A percentile compares a stretch with the other conserved stretches of the same genome.
These are phyloP conservation scores for Lotus japonicus DNA, from an alignment of 306 rosid genomes.

Conservation along the genomic window DNA sequence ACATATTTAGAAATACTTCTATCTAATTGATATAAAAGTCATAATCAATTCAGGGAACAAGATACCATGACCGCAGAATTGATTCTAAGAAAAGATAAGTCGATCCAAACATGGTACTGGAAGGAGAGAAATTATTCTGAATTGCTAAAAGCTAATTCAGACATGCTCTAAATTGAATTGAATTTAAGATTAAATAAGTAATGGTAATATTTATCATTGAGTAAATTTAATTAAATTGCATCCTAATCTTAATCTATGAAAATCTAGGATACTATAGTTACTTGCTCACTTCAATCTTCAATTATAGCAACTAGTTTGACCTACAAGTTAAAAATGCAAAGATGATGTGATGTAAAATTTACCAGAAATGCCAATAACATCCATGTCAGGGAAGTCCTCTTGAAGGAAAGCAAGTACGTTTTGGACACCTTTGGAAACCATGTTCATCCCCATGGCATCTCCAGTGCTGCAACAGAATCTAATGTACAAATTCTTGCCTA, in stretches of 20 bases:
- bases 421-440: constrained; percentile 92
- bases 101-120: too few species aligned
- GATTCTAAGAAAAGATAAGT: too few species aligned
- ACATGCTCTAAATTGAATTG: too few species aligned
- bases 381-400: constrained; percentile 79
- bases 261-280: too few species aligned
- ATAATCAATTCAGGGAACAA: too few species aligned
- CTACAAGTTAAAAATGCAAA: background rate
- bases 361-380: constrained; percentile 84
- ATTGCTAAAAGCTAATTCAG: too few species aligned
- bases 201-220: background rate
- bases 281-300: background rate
- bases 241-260: too few species aligned
- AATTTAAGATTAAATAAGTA: background rate
- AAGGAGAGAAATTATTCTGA: too few species aligned
- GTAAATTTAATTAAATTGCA: too few species aligned
- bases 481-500: constrained; percentile 73
- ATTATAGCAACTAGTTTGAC: background rate
- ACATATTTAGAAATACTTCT: too few species aligned
- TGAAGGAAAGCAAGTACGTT: constrained; percentile 69
- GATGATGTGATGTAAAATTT: background rate
- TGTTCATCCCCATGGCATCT: constrained; percentile 99
- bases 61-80: too few species aligned
- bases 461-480: constrained; percentile 82
- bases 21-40: too few species aligned